These are phyloP conservation scores for Rhododendron henanense DNA, from an alignment of 148 eudicot genomes.

Conservation along the genomic window DNA sequence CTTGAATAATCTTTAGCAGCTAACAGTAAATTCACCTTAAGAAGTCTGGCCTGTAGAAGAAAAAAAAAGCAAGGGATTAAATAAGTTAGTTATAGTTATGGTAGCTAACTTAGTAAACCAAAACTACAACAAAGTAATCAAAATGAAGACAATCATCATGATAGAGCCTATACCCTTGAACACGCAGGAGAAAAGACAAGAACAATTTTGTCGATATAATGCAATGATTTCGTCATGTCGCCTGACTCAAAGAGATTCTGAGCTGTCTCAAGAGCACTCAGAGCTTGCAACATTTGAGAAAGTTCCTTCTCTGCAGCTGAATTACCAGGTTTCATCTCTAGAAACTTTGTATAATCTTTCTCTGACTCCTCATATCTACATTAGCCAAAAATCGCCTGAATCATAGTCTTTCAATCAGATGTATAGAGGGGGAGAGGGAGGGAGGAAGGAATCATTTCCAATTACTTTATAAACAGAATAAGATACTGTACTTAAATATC, in stretches of 20 bases:
- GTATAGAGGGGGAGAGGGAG: not conserved
- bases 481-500: not conserved
- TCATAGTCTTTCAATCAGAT: conserved; percentile 23
- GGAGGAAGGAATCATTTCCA: not conserved
- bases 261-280: conserved; percentile 68
- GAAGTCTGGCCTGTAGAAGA: conserved; percentile 64
- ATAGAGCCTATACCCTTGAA: conserved; percentile 46
- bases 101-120: not conserved
- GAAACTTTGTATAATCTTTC: conserved; percentile 60
- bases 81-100: conserved; percentile 7
- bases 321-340: conserved; percentile 68
- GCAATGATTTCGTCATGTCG: conserved; percentile 70
- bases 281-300: conserved; percentile 83
- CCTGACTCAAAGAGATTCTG: conserved; percentile 62
- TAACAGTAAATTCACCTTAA: conserved; percentile 66
- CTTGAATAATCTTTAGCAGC: conserved; percentile 76
- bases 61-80: not conserved
- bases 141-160: not conserved
- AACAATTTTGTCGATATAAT: conserved; percentile 71
- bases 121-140: not conserved
- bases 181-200: conserved; percentile 96
- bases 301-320: conserved; percentile 85
- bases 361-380: conserved; percentile 88
- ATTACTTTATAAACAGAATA: not conserved
- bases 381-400: conserved; percentile 29